Evolutionary conservation across 192 early-diverging fungal species (phyloP), one percentile per base, ranked within the genome.

Genomic region (Coemansia javaensis): DNA sequence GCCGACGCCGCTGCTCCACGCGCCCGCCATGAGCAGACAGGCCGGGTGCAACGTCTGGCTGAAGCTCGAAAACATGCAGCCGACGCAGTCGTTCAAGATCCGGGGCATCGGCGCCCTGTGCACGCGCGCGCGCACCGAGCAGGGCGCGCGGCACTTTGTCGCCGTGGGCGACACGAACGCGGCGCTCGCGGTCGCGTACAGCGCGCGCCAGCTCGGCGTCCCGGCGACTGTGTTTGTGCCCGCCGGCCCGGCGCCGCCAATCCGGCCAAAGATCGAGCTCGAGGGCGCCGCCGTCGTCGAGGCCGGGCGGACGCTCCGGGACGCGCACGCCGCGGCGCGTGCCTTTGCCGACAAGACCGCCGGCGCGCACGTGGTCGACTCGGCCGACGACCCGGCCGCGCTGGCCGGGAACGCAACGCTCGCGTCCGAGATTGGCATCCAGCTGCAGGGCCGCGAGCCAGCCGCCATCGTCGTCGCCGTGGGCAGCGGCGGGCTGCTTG

Each of bases 81-180:
- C 83, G 10, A 79, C 82, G 6, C 83, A 84, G 48, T 88, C 86
- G n/a, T 84, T 85, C 46, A 88, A 88, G 56, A 82, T 86, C 32
- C 69, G 83, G 56, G 84, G 86, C 13, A 59, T 88, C 11, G 86
- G 86, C 15, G 45, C 71, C 37, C 77, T 82, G 50, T 81, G 78
- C 39, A 65, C 65, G 33, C 67, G 71, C 40, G 82, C 82, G 8
- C 44, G 74, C 10, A 20, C 66, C 17, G 58, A 77, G 22, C 72
- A 75, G 32, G 66, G 68, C 4, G 31, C 71, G 20, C 37, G 70
- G 25, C 78, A 75, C 15, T 47, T 86, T 39, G 75, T 88, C 1
- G 73, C 77, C 11, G 76, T 78, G 4, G 80, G 79, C 21, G 82
- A 82, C 8, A 78, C 77, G 16, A 88, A 88, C 47, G 79, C 86